Base-by-base conservation (phyloP, 2,329 filamentous ascomycete species). In the Alternaria angustiovoidea region DNA sequence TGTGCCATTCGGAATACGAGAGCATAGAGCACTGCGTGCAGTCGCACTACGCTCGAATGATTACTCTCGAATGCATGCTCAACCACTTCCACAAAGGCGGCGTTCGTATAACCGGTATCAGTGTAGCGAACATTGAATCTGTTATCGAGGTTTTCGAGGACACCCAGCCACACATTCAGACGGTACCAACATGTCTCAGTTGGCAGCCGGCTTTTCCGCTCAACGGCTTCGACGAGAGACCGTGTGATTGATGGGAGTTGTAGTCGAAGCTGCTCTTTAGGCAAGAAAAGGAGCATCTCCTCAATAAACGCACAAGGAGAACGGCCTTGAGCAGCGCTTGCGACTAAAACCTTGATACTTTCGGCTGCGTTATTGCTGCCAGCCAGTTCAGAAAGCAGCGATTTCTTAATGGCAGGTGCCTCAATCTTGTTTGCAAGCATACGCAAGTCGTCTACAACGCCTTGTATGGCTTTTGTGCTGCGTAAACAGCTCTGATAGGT, bases 101-200 rank as follows among this genome's bases (percentile, higher is more conserved):
- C 30, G 8, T 49, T 47, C 12, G 53, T 34, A 32, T 32, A 32
- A 20, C 20, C 20, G 22, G 38, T 18, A 14, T 20, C 32, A 20
- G 39, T 12, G 32, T 30, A n/a, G 39, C 30, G 34, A 14, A 18
- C 41, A 20, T 53, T 18, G 38, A 16, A 22, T 30, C 42, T 48
- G 24, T 18, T 30, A 44, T 72, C 70, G 9, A 73, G 36, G 14
- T 32, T 34, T 28, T 68, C 59, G 12, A 72, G 61, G n/a, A 75
- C 36, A 26, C 51, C 54, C 24, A 72, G 49, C 71, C 71, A 74
- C 11, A 46, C 54, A 4, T 61, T 47, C 30, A 72, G 41, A 49
- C 48, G 41, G 5, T 28, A 12, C 22, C 32, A 43, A 20, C 54
- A 42, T 11, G 18, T 54, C 5, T 30, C 39, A 12, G 18, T 20